phyloP scores from a whole-genome alignment of 306 rosid genomes.

The Ceratonia siliqua region DNA sequence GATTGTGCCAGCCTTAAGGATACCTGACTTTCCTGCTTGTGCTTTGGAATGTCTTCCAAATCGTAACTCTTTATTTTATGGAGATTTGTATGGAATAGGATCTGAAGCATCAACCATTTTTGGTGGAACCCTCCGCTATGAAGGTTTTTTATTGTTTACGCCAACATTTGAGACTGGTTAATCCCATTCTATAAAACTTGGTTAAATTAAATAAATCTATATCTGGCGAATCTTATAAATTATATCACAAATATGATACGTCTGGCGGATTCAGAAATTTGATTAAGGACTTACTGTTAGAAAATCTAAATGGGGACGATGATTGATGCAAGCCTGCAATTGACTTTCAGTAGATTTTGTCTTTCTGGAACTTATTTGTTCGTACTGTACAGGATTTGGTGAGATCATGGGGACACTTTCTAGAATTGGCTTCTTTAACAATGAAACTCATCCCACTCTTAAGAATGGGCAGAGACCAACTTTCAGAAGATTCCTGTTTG shows the following conservation, averaged over 20 bases:
- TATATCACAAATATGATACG: not conserved
- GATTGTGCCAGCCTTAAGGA: conserved; percentile 61
- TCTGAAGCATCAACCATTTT: conserved; percentile 84
- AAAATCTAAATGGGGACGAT: too few species aligned
- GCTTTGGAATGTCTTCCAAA: conserved; percentile 90
- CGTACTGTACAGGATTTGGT: conserved; percentile 60
- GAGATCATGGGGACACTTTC: conserved; percentile 83
- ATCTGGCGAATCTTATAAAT: not conserved
- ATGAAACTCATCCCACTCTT: conserved; percentile 60
- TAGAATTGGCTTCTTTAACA: conserved; percentile 72
- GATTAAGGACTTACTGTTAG: not conserved
- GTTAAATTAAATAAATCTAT: not conserved
- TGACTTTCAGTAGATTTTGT: too few species aligned
- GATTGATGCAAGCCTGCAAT: too few species aligned
- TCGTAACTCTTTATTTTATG: conserved; percentile 78
- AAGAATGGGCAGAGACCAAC: conserved; percentile 57
- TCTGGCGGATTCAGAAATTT: not conserved
- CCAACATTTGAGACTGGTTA: conserved; percentile 6
- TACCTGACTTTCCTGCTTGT: conserved; percentile 88
- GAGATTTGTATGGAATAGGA: conserved; percentile 76
- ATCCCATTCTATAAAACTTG: not conserved
- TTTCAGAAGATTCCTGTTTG: conserved; percentile 61
- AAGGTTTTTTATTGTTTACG: conserved; percentile 53
- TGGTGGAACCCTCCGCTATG: conserved; percentile 95
- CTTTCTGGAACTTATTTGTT: not conserved